phyloP scores from a whole-genome alignment of 2,329 filamentous ascomycete species.

The Clarireedia homoeocarpa region DNA sequence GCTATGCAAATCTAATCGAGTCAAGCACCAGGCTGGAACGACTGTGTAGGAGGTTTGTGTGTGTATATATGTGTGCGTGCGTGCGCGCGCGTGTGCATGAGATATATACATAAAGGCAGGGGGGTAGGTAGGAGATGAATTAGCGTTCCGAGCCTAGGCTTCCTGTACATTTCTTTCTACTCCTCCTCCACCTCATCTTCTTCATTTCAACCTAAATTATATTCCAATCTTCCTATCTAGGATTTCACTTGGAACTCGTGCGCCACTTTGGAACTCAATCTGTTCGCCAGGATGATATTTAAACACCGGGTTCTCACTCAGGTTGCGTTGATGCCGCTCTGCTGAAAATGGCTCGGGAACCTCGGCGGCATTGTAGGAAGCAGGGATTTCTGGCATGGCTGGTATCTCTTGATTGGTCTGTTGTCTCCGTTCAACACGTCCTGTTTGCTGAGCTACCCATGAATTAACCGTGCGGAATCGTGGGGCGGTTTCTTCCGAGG shows the following conservation, averaged over 20 bases:
- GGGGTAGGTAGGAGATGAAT: too few relatives aligned
- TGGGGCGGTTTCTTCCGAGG: slow-evolving; percentile 32
- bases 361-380: neutral
- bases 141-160: too few relatives aligned
- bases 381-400: slow-evolving; percentile 23
- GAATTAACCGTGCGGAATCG: slow-evolving; percentile 51
- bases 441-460: slow-evolving; percentile 59
- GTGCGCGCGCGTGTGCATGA: neutral
- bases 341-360: slow-evolving; percentile 9
- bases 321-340: slow-evolving; percentile 20
- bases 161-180: too few relatives aligned
- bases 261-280: slow-evolving; percentile 21
- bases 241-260: slow-evolving; percentile 26
- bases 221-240: slow-evolving; percentile 25
- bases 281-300: slow-evolving; percentile 28
- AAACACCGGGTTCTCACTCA: slow-evolving; percentile 26
- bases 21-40: slow-evolving; percentile 11
- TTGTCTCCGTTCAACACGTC: slow-evolving; percentile 42
- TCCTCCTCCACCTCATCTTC: neutral
- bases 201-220: neutral
- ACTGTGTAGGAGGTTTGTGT: neutral
- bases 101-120: slow-evolving; percentile 4
- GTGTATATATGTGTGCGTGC: neutral
- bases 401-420: slow-evolving; percentile 30
- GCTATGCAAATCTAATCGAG: slow-evolving; percentile 7